phyloP scores from a whole-genome alignment of 345 rosid species.

The Diplotaxis tenuifolia region DNA sequence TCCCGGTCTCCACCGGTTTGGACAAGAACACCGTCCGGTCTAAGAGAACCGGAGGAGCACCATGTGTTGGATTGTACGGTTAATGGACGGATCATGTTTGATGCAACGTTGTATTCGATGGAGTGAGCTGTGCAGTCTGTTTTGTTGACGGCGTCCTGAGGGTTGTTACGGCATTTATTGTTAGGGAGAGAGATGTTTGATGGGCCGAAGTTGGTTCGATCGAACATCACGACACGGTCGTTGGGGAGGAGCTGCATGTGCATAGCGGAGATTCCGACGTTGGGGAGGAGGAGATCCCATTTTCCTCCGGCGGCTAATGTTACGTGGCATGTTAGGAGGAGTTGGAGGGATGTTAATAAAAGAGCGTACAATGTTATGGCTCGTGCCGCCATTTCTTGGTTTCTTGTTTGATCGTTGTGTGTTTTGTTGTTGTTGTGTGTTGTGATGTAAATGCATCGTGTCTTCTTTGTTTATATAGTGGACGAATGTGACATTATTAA shows the following conservation, averaged over 20 bases:
- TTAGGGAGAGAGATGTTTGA: constrained; percentile 63
- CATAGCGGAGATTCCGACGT: constrained; percentile 78
- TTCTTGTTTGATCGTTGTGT: constrained; percentile 4
- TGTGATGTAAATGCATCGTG: constrained; percentile 6
- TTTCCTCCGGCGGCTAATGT: constrained; percentile 29
- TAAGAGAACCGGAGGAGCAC: constrained; percentile 79
- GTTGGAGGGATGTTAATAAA: constrained; percentile 24
- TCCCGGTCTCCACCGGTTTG: constrained; percentile 71
- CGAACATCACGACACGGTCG: constrained; percentile 78
- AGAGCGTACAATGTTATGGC: constrained; percentile 7
- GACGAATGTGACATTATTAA: background rate
- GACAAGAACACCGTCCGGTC: constrained; percentile 55
- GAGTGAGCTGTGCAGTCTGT: constrained; percentile 86
- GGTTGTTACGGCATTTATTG: constrained; percentile 58
- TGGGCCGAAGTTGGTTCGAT: constrained; percentile 70
- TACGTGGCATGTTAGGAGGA: constrained; percentile 21
- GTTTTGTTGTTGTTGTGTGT: background rate
- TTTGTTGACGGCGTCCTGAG: constrained; percentile 40
- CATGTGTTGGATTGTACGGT: constrained; percentile 68
- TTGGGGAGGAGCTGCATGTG: constrained; percentile 82
- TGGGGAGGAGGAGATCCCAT: constrained; percentile 42
- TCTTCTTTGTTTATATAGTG: constrained; percentile 19
- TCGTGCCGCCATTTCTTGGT: constrained; percentile 11
- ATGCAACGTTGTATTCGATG: constrained; percentile 53
- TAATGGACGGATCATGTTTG: constrained; percentile 53